Conservation (phyloP, 352 stramenopile genomes). For the Pythium coloratum region DNA sequence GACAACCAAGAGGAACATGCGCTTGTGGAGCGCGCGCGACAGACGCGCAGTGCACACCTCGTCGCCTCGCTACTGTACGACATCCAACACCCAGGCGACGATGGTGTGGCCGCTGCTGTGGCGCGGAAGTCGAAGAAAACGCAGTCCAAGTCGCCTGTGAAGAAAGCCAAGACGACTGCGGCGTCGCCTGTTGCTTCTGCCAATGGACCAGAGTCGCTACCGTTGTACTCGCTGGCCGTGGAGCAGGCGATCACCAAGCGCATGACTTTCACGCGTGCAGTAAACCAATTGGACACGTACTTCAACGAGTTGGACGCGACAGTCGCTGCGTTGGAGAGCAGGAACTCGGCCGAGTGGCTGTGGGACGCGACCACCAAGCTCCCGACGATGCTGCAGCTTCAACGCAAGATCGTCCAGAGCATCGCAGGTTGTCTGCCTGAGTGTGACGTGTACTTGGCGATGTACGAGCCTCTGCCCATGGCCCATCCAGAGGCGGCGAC, state of each 20-base stretch:
- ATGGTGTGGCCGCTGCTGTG: not conserved
- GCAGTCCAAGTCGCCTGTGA: not conserved
- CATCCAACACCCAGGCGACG: not conserved
- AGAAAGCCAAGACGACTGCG: not conserved
- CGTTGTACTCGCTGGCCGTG: conserved; percentile 53
- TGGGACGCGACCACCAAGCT: conserved; percentile 30
- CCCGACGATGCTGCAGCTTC: conserved; percentile 60
- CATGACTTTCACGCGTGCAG: conserved; percentile 48
- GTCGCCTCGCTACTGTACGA: conserved; percentile 35
- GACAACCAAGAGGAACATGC: conserved; percentile 22
- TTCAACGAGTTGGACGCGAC: conserved; percentile 33
- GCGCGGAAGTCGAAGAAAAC: not conserved
- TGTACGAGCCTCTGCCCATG: conserved; percentile 57
- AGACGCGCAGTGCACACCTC: conserved; percentile 53
- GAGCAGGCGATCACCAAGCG: conserved; percentile 55
- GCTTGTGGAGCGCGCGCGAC: conserved; percentile 33
- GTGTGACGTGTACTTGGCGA: conserved; percentile 70
- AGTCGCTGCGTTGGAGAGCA: conserved; percentile 18
- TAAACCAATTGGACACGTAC: conserved; percentile 41
- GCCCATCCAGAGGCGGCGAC: conserved; percentile 25
- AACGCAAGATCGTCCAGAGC: conserved; percentile 56
- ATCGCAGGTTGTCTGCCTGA: conserved; percentile 61
- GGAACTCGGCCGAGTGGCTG: conserved; percentile 23
- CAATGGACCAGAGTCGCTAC: conserved; percentile 3
- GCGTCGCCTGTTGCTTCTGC: not conserved